Evolutionary conservation across 305 asterid genomes (phyloP).

Genomic region (Coffea humblotiana): DNA sequence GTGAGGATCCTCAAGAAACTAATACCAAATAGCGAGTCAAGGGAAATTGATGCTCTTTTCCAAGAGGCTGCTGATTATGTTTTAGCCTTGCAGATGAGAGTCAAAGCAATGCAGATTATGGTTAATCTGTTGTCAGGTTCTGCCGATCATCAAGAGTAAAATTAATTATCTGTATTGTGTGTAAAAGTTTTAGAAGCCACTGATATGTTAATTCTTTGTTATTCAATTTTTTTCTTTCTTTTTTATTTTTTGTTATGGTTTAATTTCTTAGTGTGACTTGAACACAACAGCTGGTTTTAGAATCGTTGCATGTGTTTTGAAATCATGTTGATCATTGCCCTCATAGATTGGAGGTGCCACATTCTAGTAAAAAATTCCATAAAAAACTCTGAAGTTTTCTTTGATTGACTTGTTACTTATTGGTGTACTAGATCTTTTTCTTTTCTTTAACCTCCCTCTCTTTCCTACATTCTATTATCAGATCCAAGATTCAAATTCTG

Average conservation of each 20-base stretch:
- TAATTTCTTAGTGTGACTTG: conserved; percentile 7
- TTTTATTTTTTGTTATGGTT: not conserved
- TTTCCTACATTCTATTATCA: too few species aligned
- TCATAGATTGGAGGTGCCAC: too few species aligned
- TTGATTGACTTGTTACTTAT: too few species aligned
- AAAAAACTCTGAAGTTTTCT: too few species aligned
- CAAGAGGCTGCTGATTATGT: conserved; percentile 68
- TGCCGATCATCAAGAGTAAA: not conserved
- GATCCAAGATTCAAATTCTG: too few species aligned
- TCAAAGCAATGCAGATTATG: conserved; percentile 58
- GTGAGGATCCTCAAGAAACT: conserved; percentile 55
- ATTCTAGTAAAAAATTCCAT: too few species aligned
- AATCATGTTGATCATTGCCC: too few species aligned
- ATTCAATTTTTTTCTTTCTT: not conserved
- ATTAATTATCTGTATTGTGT: not conserved
- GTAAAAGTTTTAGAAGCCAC: not conserved
- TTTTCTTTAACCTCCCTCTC: too few species aligned
- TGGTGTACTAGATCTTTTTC: too few species aligned
- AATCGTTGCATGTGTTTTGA: not conserved
- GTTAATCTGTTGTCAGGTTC: conserved; percentile 40
- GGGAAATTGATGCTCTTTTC: conserved; percentile 52
- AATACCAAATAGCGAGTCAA: conserved; percentile 57
- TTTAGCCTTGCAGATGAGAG: conserved; percentile 51
- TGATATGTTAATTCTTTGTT: conserved; percentile 1
- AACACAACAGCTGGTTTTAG: conserved; percentile 7